Percentiles rank a stretch among this genome's conserved stretches.
Conservation (phyloP, 257 asterid species). For the Nemophila menziesii region DNA sequence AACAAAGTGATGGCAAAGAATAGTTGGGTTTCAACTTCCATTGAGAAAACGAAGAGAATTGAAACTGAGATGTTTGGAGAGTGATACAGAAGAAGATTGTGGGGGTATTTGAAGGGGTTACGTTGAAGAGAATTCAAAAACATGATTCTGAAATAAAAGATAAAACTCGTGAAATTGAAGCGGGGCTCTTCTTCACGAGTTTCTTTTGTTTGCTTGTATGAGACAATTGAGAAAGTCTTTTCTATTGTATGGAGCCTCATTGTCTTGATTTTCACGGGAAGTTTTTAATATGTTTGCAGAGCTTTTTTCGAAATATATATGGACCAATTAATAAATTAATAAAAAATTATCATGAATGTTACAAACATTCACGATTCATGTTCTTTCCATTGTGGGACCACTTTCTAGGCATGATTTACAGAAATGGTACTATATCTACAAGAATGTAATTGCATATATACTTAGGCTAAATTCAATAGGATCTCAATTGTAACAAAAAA, state of each 20-base stretch:
- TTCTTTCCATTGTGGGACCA: not conserved
- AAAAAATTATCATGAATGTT: not conserved
- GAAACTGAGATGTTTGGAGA: not conserved
- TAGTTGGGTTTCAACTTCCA: constrained; percentile 26
- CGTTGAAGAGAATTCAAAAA: constrained; percentile 16
- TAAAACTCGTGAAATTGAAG: constrained; percentile 62
- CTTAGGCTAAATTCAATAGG: no score
- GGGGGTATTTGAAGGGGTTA: constrained; percentile 65
- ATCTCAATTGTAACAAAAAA: no score
- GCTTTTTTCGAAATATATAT: not conserved
- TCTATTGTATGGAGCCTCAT: constrained; percentile 19
- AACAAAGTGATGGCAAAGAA: constrained; percentile 19
- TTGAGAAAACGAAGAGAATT: constrained; percentile 5
- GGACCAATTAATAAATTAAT: not conserved
- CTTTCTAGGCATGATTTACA: no score
- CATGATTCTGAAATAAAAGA: constrained; percentile 23
- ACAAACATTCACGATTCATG: not conserved
- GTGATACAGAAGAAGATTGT: constrained; percentile 8
- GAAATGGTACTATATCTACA: not conserved
- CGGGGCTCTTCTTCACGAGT: constrained; percentile 89
- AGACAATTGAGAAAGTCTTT: not conserved
- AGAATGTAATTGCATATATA: not conserved
- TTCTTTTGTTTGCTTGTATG: constrained; percentile 25
- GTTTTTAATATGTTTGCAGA: not conserved
- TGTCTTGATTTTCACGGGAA: not conserved